Evolutionary conservation across 2,329 filamentous ascomycete species (phyloP).

Genomic region (Cladosporium velox): DNA sequence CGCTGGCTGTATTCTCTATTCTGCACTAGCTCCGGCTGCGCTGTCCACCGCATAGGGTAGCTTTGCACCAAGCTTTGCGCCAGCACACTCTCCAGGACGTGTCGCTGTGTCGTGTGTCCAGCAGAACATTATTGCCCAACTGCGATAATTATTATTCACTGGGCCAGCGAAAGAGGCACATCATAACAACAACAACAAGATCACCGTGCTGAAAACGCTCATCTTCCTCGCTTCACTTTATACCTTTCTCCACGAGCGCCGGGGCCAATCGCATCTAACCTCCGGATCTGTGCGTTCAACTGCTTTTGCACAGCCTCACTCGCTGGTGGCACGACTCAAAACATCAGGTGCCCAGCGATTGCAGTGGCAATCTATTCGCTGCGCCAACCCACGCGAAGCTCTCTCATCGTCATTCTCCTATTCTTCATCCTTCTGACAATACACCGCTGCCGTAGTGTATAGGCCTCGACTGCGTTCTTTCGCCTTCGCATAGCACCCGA

Average conservation of each 20-base stretch:
- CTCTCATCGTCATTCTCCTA: constrained; percentile 2
- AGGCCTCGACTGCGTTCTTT: constrained; percentile 1
- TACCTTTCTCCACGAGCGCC: constrained; percentile 8
- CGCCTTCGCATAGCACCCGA: background rate
- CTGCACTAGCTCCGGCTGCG: background rate
- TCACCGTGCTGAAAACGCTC: background rate
- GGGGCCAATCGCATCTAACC: background rate
- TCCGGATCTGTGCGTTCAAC: constrained; percentile 10
- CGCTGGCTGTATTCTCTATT: background rate
- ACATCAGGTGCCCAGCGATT: background rate
- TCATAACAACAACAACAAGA: background rate
- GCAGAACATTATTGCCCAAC: background rate
- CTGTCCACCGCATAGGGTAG: background rate
- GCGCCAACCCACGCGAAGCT: background rate
- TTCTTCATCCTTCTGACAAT: background rate
- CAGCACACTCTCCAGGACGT: background rate
- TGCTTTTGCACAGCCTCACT: constrained; percentile 15
- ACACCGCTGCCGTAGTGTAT: background rate
- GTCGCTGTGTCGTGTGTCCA: background rate
- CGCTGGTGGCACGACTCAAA: background rate
- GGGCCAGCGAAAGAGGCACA: background rate
- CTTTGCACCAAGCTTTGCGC: constrained; percentile 2
- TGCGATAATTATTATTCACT: background rate
- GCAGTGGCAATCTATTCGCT: background rate
- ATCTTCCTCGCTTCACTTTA: constrained; percentile 3